Evolutionary conservation across 139 green algal species (phyloP).

Genomic region (Nannochloris sp.): DNA sequence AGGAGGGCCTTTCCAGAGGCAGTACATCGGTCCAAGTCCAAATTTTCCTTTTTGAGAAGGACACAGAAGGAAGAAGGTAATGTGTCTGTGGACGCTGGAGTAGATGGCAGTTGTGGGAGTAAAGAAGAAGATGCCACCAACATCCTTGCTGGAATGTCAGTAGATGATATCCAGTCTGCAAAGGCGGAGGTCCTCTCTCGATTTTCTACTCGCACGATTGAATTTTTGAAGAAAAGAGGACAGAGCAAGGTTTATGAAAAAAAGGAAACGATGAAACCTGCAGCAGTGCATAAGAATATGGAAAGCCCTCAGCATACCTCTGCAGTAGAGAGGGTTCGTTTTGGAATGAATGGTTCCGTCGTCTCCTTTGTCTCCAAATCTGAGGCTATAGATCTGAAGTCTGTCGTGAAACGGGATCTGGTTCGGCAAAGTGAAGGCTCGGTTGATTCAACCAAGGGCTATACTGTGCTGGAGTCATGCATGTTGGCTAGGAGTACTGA

Average conservation of each 20-base stretch:
- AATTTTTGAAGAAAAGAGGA: conserved; percentile 24
- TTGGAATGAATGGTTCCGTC: not conserved
- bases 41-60: conserved; percentile 24
- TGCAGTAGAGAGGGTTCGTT: not conserved
- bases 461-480: conserved; percentile 38
- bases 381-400: not conserved
- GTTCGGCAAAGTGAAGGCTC: not conserved
- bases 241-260: not conserved
- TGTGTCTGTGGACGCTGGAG: not conserved
- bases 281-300: too few species aligned
- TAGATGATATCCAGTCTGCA: conserved; percentile 21
- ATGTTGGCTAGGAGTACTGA: conserved; percentile 41
- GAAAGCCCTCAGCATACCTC: too few species aligned
- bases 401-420: not conserved
- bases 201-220: conserved; percentile 4
- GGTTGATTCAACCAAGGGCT: not conserved
- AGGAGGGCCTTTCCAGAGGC: conserved; percentile 25
- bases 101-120: not conserved
- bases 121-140: conserved; percentile 22
- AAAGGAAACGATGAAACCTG: not conserved
- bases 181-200: conserved; percentile 19
- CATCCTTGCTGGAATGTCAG: conserved; percentile 20
- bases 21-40: conserved; percentile 28
- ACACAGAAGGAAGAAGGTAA: not conserved
- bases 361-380: too few species aligned